A percentile compares a stretch with the other conserved stretches of the same genome.
phyloP scores from a whole-genome alignment of 2,329 filamentous ascomycete genomes.

The Mollisiaceae sp. region DNA sequence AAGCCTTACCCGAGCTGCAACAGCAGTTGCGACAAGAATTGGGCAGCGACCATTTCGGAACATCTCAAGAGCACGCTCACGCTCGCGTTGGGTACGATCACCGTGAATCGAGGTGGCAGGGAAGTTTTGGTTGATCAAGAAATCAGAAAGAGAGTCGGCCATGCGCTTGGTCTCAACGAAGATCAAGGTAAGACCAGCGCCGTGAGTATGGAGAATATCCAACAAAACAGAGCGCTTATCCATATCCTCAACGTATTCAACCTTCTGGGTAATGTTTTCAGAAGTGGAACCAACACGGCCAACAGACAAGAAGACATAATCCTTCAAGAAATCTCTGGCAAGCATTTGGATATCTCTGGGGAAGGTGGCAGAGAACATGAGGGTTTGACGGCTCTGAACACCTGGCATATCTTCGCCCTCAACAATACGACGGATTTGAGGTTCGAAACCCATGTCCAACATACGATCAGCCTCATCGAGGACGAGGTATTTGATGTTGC shows the following conservation, averaged over 20 bases:
- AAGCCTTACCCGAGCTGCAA: slow-evolving; percentile 88
- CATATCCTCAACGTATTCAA: slow-evolving; percentile 94
- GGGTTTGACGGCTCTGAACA: slow-evolving; percentile 85
- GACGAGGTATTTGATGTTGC: slow-evolving; percentile 99
- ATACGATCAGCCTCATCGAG: slow-evolving; percentile 99
- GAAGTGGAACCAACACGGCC: slow-evolving; percentile 98
- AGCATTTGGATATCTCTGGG: slow-evolving; percentile 99
- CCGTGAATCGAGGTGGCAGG: slow-evolving; percentile 98
- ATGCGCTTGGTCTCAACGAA: slow-evolving; percentile 99
- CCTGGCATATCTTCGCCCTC: slow-evolving; percentile 97
- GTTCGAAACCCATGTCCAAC: slow-evolving; percentile 99
- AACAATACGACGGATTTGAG: slow-evolving; percentile 97
- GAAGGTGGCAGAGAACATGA: slow-evolving; percentile 99
- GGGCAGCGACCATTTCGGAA: slow-evolving; percentile 96
- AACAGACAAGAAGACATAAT: slow-evolving; percentile 98
- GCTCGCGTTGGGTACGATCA: slow-evolving; percentile 97
- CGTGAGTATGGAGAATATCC: slow-evolving; percentile 95
- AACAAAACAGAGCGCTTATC: slow-evolving; percentile 98
- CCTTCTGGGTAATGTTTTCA: slow-evolving; percentile 99
- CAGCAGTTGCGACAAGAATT: slow-evolving; percentile 94
- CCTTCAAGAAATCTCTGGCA: slow-evolving; percentile 96
- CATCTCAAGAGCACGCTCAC: slow-evolving; percentile 90
- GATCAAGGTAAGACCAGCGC: slow-evolving; percentile 87
- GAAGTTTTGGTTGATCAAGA: slow-evolving; percentile 98
- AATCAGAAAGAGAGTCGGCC: slow-evolving; percentile 97